Base-by-base conservation (phyloP, 257 asterid genomes). In the Coffea canephora region DNA sequence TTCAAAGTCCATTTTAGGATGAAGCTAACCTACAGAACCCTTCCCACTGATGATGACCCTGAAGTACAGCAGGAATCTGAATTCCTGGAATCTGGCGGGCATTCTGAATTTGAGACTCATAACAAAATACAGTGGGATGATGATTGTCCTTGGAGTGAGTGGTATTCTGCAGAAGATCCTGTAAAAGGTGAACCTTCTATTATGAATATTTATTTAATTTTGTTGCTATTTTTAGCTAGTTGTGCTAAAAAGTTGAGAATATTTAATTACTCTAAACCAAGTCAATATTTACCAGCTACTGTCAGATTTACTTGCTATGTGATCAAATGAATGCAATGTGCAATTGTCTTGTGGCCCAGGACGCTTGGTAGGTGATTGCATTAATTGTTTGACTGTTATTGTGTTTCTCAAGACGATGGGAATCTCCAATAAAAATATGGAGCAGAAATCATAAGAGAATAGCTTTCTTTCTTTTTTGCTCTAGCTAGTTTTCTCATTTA, bases 151-250 rank as follows among this genome's bases (percentile, higher is more conserved):
- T 94, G 98, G 98, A 92, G 97, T 86, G 94, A 94, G 90, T 94
- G 98, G 98, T 94, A 92, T 83, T 86, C 96, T 59, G 95, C 94
- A 36, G 98, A 94, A 85, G 97, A 92, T 87, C 98, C 96, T 62
- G 84, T 92, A 78, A 94, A 84, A 87, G 98, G 98, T 91, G 79
- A 85, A 74, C 80, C 34, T 71, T 41, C 75, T 84, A 77, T 71
- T 82, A 75, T 82, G 79, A 67, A 48, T 75, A 61, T 46, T 31
- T 19, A 46, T 57, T 57, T 19, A 69, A 69, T 34, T 74, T 54
- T 50, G 59, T n/a, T 69, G 64, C 75, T 41, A 10, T 18, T 39
- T 10, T 46, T 39, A 52, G 14, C 13, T 23, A 1, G 43, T 19
- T 10, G 43, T 76, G 43, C 45, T 65, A 49, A 77, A 77, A 66